Base-by-base conservation (phyloP, 148 eudicot species). In the Mesembryanthemum crystallinum region DNA sequence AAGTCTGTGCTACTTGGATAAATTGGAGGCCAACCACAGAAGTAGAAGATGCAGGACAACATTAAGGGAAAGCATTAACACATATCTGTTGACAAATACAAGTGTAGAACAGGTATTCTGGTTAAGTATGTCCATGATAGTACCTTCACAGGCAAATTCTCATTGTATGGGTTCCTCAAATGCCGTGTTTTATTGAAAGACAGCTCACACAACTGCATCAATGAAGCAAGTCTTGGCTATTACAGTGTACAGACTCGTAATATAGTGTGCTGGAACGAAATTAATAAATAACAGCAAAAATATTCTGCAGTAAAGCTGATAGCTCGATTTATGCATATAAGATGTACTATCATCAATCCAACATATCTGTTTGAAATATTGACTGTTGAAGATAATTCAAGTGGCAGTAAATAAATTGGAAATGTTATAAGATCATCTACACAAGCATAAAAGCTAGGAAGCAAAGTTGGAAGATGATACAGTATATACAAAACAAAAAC, bases 61-160 rank as follows among this genome's bases (percentile, higher is more conserved):
- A 60, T 66, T 39, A 55, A 37, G 9, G 21, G 6, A 78, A 42
- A 73, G 32, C 62, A 67, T 27, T 29, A 23, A 15, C 11, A 18
- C 42, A 55, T 30, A 73, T 14, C 29, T n/a, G 27, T 58, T 57
- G 45, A 42, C 13, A 37, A 64, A 35, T 43, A 57, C 32, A 61
- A 24, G 51, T 21, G 28, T 25, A 43, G 28, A 57, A 23, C 14
- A 64, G 28, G 54, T 24, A 25, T 11, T 17, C 11, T 49, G 61
- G 64, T 29, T 5, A 57, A 73, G 54, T 54, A 82, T 23, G 64
- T 28, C 32, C 25, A 67, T 75, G 39, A 57, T 69, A 45, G 52
- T 89, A 94, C 98, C 97, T 94, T 94, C 78, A 94, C 98, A 35
- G 98, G 98, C 64, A 94, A 82, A 80, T 92, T 94, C 79, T 94